These are phyloP conservation scores for Chaetothyriales sp. DNA, from an alignment of 2,329 filamentous ascomycete species.

Conservation along the genomic window DNA sequence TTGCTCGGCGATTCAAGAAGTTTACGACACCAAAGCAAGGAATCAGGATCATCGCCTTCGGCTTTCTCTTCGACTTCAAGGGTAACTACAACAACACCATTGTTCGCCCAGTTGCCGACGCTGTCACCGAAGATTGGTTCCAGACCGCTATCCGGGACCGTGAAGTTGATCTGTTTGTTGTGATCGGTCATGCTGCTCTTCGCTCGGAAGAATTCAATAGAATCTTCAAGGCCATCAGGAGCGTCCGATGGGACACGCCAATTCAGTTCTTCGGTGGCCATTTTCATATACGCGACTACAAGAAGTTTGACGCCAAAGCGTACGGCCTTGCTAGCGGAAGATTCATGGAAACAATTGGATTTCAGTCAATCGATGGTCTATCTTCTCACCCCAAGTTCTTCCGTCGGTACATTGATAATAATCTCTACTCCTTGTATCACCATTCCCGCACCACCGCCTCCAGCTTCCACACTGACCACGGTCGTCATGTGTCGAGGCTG, in stretches of 20 bases:
- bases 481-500: constrained; percentile 54
- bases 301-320: constrained; percentile 62
- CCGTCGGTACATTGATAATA: constrained; percentile 86
- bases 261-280: constrained; percentile 91
- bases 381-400: constrained; percentile 47
- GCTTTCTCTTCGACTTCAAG: constrained; percentile 89
- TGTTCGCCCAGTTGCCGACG: constrained; percentile 65
- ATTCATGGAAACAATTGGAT: constrained; percentile 91
- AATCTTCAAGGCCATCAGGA: constrained; percentile 66
- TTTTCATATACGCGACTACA: constrained; percentile 74
- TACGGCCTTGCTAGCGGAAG: constrained; percentile 74
- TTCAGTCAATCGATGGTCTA: constrained; percentile 69
- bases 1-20: constrained; percentile 71
- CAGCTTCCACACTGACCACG: constrained; percentile 63
- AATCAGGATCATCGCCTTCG: constrained; percentile 73
- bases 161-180: constrained; percentile 73
- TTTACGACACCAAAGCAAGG: constrained; percentile 86
- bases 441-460: constrained; percentile 60
- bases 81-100: constrained; percentile 83
- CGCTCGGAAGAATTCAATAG: constrained; percentile 65
- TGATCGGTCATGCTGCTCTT: constrained; percentile 73
- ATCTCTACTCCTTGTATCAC: constrained; percentile 68
- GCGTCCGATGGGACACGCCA: constrained; percentile 62
- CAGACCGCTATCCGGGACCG: constrained; percentile 63
- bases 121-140: constrained; percentile 79